These are phyloP conservation scores for Verticillium albo-atrum DNA, from an alignment of 2,329 filamentous ascomycete species.

Conservation along the genomic window DNA sequence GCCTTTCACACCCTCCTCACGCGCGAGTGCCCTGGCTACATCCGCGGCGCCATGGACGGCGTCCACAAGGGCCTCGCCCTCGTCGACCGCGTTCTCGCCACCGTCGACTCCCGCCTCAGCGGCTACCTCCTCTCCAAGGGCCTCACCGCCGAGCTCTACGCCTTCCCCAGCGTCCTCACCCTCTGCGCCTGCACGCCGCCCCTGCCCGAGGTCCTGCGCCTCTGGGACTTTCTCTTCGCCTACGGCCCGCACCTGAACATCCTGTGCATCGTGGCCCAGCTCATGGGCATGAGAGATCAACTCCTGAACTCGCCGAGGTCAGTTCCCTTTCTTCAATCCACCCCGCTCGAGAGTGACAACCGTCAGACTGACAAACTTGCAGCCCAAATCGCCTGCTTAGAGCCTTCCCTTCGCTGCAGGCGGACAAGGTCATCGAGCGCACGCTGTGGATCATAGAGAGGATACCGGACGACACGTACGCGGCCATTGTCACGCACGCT, in stretches of 20 bases:
- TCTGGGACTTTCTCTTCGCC: constrained; percentile 97
- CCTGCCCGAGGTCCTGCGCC: constrained; percentile 81
- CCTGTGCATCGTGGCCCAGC: constrained; percentile 90
- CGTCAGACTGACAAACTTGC: constrained; percentile 2
- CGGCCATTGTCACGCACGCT: constrained; percentile 84
- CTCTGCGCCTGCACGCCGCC: constrained; percentile 95
- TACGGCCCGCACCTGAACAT: constrained; percentile 95
- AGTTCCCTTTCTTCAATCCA: constrained; percentile 16
- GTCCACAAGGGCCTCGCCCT: constrained; percentile 88
- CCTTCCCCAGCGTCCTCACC: constrained; percentile 91
- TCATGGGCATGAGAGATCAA: constrained; percentile 81
- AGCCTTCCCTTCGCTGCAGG: constrained; percentile 78
- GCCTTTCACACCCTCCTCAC: constrained; percentile 87
- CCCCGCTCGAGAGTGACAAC: background rate
- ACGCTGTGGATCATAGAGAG: constrained; percentile 84
- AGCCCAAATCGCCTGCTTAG: constrained; percentile 92
- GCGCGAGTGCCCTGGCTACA: constrained; percentile 85
- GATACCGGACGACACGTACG: constrained; percentile 86
- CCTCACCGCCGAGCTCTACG: constrained; percentile 90
- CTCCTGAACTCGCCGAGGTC: constrained; percentile 83
- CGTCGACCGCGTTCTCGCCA: constrained; percentile 86
- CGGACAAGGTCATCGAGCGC: constrained; percentile 77
- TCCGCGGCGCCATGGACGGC: constrained; percentile 93
- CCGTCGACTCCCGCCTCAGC: constrained; percentile 86
- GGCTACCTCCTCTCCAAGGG: constrained; percentile 80